Evolutionary conservation across 192 early-diverging fungal genomes (phyloP).

Genomic region (Phlyctochytrium planicorne): DNA sequence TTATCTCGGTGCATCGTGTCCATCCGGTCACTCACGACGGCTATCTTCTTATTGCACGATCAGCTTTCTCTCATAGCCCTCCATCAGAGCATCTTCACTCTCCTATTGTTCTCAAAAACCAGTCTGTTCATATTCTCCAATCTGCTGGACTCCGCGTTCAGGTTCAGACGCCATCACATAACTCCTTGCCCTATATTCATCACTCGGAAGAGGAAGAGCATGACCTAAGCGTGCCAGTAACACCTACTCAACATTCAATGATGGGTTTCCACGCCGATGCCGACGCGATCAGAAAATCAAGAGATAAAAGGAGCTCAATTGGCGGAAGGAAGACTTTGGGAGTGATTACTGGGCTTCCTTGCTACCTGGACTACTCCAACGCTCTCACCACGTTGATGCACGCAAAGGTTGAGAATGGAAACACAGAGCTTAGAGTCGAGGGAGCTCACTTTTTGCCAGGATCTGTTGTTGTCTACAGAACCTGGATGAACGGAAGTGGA

Average conservation of each 20-base stretch:
- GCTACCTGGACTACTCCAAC: conserved; percentile 45
- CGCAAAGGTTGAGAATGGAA: conserved; percentile 18
- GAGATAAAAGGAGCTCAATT: conserved; percentile 12
- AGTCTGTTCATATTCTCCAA: conserved; percentile 43
- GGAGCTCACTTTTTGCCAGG: conserved; percentile 80
- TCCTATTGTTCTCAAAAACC: conserved; percentile 47
- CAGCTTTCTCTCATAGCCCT: conserved; percentile 66
- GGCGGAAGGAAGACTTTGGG: conserved; percentile 34
- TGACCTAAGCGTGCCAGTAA: conserved; percentile 10
- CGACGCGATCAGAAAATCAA: conserved; percentile 22
- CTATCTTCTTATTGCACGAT: conserved; percentile 86
- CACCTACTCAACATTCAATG: conserved; percentile 32
- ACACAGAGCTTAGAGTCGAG: conserved; percentile 47
- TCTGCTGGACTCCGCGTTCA: conserved; percentile 36
- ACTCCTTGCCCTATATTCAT: conserved; percentile 13
- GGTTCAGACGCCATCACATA: conserved; percentile 20
- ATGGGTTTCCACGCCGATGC: conserved; percentile 14
- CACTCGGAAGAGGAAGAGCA: conserved; percentile 11
- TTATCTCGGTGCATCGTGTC: conserved; percentile 88
- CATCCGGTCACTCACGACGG: conserved; percentile 90
- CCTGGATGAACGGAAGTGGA: conserved; percentile 47
- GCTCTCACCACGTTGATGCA: conserved; percentile 27
- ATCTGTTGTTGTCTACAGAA: conserved; percentile 64
- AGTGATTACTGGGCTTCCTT: conserved; percentile 60
- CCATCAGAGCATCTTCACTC: conserved; percentile 34